These are phyloP conservation scores for Scutellaria baicalensis DNA, from an alignment of 257 asterid genomes.

Conservation along the genomic window DNA sequence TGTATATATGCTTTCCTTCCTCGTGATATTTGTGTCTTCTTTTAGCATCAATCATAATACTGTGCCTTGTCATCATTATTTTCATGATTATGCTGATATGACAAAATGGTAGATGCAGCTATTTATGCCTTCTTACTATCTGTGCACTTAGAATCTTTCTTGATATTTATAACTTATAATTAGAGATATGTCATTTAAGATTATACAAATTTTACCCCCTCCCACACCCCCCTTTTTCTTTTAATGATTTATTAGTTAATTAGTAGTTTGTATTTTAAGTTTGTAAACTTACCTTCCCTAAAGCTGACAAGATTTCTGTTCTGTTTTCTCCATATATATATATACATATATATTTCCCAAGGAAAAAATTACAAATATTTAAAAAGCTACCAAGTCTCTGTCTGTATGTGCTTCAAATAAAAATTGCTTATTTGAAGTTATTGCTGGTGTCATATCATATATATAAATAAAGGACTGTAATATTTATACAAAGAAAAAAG, in stretches of 20 bases:
- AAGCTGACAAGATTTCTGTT: slow-evolving; percentile 18
- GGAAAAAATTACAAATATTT: not conserved
- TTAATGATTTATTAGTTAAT: slow-evolving; percentile 14
- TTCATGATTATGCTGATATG: not conserved
- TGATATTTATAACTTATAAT: not conserved
- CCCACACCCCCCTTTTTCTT: not conserved
- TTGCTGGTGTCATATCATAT: not conserved
- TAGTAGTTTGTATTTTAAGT: slow-evolving; percentile 26
- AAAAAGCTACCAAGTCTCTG: not conserved
- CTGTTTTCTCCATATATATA: slow-evolving; percentile 6
- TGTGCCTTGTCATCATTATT: not conserved
- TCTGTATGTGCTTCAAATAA: not conserved
- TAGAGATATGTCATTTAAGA: not conserved
- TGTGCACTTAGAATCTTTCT: not conserved
- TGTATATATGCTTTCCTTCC: not conserved
- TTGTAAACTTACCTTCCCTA: slow-evolving; percentile 19
- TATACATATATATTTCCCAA: not conserved
- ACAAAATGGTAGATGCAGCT: not conserved
- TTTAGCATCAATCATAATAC: not conserved
- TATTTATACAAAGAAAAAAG: not conserved
- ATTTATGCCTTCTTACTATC: not conserved
- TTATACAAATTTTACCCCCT: not conserved
- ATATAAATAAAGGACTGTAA: not conserved
- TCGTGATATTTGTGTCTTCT: not conserved
- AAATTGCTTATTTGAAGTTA: not conserved